Evolutionary conservation across 2,329 filamentous ascomycete species (phyloP), one percentile per base, ranked within the genome.

Genomic region (Penicillium paneum): DNA sequence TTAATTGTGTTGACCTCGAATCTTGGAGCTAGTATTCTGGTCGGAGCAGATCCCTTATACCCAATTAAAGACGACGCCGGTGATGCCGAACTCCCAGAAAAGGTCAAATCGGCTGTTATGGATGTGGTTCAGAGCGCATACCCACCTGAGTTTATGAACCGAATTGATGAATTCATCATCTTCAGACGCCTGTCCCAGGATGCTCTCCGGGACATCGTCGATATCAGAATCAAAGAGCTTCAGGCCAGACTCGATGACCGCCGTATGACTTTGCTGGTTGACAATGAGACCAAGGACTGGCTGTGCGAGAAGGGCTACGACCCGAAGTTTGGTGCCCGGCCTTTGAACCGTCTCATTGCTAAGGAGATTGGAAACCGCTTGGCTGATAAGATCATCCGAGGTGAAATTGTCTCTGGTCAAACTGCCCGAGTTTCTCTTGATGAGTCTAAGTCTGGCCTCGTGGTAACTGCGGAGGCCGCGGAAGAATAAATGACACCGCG

Each of bases 1-100:
- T 89, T 97, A 66, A 97, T 97, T 63, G 93, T 97, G 2, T 82
- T 99, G 52, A 97, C 94, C 0, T 96, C 91, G 35, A 99, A 99
- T 71, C 83, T 99, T 2, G 94, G 94, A 36, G 92, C 94, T 13
- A 85, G 96, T 53, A 93, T 96, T 46, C 86, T 99, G 11, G 89
- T 97, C 17, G 89, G 87, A 34, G 84, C 85, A 43, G 82, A 93
- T 65, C 80, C 82, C 2, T 69, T 83, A 8, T 82, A 88, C 63
- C 81, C 83, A 0, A 84, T 87, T 74, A 82, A 24, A 24, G 21
- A 81, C 52, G 82, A 87, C 59, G 82, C 81, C 3, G 68, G 79
- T 1, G 81, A 84, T 45, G 86, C 88, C 38, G 85, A 89, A 31
- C 86, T 97, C 54, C 85, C 88, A 15, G 81, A 85, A 0, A 83